A percentile compares a stretch with the other conserved stretches of the same genome.
Evolutionary conservation across 2,329 filamentous ascomycete genomes (phyloP).

Genomic region (Exophiala spinifera): DNA sequence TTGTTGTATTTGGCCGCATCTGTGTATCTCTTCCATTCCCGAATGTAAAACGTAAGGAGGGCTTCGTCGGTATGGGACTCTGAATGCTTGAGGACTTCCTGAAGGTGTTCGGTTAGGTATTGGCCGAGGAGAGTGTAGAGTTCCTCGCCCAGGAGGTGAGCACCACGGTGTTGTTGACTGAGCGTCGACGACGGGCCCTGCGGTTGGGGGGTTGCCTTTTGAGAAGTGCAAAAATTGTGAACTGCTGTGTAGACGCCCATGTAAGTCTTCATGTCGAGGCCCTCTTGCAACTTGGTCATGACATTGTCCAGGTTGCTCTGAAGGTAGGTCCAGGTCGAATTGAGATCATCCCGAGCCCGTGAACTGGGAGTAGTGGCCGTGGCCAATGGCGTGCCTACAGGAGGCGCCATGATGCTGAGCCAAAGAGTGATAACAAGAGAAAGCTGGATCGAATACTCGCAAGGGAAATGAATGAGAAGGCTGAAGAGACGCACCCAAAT

Average conservation of each 20-base stretch:
- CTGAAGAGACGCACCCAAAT: no score
- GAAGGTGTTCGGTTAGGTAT: constrained; percentile 77
- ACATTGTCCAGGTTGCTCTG: constrained; percentile 85
- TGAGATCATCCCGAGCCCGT: constrained; percentile 50
- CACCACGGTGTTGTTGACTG: constrained; percentile 37
- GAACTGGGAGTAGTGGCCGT: constrained; percentile 13
- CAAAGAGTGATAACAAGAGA: not conserved
- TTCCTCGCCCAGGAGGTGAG: constrained; percentile 91
- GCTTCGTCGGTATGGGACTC: constrained; percentile 84
- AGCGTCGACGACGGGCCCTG: constrained; percentile 4
- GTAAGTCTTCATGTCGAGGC: constrained; percentile 81
- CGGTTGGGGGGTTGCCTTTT: constrained; percentile 68
- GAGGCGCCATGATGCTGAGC: constrained; percentile 21
- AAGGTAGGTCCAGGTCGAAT: constrained; percentile 79
- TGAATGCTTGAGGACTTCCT: constrained; percentile 67
- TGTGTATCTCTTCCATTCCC: constrained; percentile 94
- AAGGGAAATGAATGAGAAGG: not conserved
- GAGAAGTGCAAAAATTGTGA: constrained; percentile 98
- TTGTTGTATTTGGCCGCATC: constrained; percentile 96
- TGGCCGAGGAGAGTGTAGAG: constrained; percentile 87
- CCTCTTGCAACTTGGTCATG: constrained; percentile 87
- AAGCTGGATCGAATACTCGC: not conserved
- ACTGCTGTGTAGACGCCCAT: constrained; percentile 62
- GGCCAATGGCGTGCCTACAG: constrained; percentile 18
- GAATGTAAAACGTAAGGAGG: constrained; percentile 86